Percentiles rank a stretch among this genome's conserved stretches.
These are phyloP conservation scores for Physcomitrellopsis africana DNA, from an alignment of 225 moss, liverwort and hornwort genomes.

Conservation along the genomic window DNA sequence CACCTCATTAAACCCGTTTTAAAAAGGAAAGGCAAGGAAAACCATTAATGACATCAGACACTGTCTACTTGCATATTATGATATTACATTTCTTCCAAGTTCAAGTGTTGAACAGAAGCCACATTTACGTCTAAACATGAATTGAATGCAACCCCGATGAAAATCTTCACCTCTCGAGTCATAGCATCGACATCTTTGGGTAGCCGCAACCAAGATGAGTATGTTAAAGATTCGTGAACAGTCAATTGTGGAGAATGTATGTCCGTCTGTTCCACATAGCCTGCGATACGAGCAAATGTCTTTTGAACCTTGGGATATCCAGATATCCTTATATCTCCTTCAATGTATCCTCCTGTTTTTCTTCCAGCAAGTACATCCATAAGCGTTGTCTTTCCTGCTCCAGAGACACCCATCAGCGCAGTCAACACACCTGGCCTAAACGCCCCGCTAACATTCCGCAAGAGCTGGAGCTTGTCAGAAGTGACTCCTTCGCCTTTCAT, in stretches of 20 bases:
- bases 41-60: neutral
- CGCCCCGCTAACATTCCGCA: constrained; percentile 81
- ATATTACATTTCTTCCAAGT: neutral
- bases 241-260: constrained; percentile 95
- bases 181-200: constrained; percentile 57
- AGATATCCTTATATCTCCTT: constrained; percentile 85
- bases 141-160: neutral
- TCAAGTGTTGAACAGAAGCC: neutral
- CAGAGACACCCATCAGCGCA: constrained; percentile 91
- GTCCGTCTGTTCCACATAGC: constrained; percentile 91
- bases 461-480: constrained; percentile 79
- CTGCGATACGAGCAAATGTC: constrained; percentile 86
- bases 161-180: constrained; percentile 62
- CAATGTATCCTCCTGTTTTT: constrained; percentile 90
- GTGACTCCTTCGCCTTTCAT: constrained; percentile 92
- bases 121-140: neutral
- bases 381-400: constrained; percentile 84
- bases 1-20: too few relatives aligned
- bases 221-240: constrained; percentile 79
- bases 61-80: constrained; percentile 4
- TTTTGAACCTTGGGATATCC: constrained; percentile 87
- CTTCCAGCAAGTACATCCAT: constrained; percentile 98
- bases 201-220: constrained; percentile 91
- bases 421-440: constrained; percentile 94
- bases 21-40: neutral